These are phyloP conservation scores for Trapa incisa DNA, from an alignment of 345 rosid species.

Conservation along the genomic window DNA sequence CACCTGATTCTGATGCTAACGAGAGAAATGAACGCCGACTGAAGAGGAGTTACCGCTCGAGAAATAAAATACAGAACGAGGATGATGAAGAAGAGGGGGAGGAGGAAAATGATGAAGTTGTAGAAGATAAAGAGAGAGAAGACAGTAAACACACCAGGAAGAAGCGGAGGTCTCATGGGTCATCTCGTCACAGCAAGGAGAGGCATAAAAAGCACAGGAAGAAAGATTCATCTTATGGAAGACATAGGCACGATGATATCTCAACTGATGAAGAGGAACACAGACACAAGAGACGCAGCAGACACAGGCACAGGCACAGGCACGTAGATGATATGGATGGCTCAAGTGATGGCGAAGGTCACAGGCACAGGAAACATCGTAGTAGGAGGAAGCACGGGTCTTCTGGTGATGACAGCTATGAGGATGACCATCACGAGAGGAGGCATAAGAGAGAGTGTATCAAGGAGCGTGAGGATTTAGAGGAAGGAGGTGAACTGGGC, in stretches of 20 bases:
- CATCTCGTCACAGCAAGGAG: conserved; percentile 32
- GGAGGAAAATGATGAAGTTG: conserved; percentile 22
- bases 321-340: neutral
- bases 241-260: conserved; percentile 18
- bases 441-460: conserved; percentile 21
- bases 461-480: conserved; percentile 32
- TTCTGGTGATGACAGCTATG: conserved; percentile 22
- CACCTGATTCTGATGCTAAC: conserved; percentile 18
- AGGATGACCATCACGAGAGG: conserved; percentile 12
- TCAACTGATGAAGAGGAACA: conserved; percentile 36
- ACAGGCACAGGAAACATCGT: conserved; percentile 20
- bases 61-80: conserved; percentile 30
- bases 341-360: conserved; percentile 20
- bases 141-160: conserved; percentile 33
- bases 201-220: conserved; percentile 33
- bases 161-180: conserved; percentile 28
- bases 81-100: conserved; percentile 11
- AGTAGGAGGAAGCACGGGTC: conserved; percentile 20
- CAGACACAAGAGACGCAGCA: conserved; percentile 16
- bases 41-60: conserved; percentile 64
- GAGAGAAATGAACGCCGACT: conserved; percentile 41
- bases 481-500: conserved; percentile 56
- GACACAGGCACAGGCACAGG: neutral
- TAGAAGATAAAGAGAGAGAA: conserved; percentile 12
- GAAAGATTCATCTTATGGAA: conserved; percentile 32